Evolutionary conservation across 2,329 filamentous ascomycete genomes (phyloP), one percentile per base, ranked within the genome.

Genomic region (Fonsecaea pugnacius): DNA sequence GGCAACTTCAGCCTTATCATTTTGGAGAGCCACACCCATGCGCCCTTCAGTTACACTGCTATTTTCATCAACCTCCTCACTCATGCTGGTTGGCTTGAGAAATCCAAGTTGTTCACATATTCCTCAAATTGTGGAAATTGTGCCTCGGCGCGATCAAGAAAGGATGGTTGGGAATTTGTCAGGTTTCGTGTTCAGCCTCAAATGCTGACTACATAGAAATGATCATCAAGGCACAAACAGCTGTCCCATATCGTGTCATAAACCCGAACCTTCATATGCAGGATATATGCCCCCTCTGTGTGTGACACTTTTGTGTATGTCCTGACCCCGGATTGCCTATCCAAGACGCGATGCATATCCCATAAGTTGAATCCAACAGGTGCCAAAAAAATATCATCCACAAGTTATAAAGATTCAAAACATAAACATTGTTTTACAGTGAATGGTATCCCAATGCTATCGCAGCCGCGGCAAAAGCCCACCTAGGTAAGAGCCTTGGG

Each of bases 401-500:
- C 43, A 16, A 52, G 3, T 38, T 7, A 52, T 51, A 50, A 12
- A 18, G 24, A 54, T 10, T 6, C 9, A 54, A 54, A 54, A n/a
- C 35, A 36, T 21, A 54, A 54, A n/a, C 35, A 36, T 21, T 30
- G 27, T 30, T 46, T 59, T 58, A 65, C 21, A 66, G n/a, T 27
- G 60, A 48, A 32, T 59, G 18, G 27, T 66, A 51, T 5, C 58
- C 61, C 12, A 68, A 27, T 18, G 46, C 63, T 16, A 48, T 62
- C n/a, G 54, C 64, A 6, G 62, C 66, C 1, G 36, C 50, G 9
- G 33, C 62, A 40, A 52, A 56, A 27, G 56, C 54, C 63, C 61
- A 66, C n/a, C 61, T 56, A 27, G 55, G 58, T 5, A 68, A 12
- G 35, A 50, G 50, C 35, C 21, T 64, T 3, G 66, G 27, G 1